Evolutionary conservation across 177 flowering plant genomes (phyloP).

Genomic region (Vitis hybrid): DNA sequence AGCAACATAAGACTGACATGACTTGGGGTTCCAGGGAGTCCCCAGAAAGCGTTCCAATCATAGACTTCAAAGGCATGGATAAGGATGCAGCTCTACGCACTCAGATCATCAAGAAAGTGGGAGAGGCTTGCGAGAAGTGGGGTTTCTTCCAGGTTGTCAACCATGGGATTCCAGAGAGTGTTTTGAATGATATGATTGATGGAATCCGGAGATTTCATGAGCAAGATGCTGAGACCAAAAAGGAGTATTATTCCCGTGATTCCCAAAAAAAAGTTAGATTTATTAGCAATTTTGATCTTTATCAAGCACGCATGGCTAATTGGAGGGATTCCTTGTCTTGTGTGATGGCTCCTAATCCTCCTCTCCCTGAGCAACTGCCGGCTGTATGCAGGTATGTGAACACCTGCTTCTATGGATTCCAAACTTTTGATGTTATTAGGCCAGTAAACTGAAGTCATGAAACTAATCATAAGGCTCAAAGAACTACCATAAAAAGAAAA

Average conservation of each 20-base stretch:
- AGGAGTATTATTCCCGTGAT: slow-evolving; percentile 13
- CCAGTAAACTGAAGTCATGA: too few relatives aligned
- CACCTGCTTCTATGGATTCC: too few relatives aligned
- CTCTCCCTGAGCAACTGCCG: too few relatives aligned
- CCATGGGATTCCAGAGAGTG: slow-evolving; percentile 13
- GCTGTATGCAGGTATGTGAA: too few relatives aligned
- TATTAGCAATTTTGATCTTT: slow-evolving; percentile 14
- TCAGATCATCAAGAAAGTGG: not conserved
- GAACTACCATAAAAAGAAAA: too few relatives aligned
- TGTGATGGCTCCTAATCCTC: not conserved
- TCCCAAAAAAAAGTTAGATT: slow-evolving; percentile 11
- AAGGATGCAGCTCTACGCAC: not conserved
- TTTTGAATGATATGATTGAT: slow-evolving; percentile 13
- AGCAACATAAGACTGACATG: not conserved
- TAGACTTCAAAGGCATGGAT: slow-evolving; percentile 15
- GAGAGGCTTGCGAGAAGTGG: slow-evolving; percentile 5
- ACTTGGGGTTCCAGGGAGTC: too few relatives aligned
- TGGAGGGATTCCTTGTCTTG: not conserved
- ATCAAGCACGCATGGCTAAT: not conserved
- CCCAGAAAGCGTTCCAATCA: slow-evolving; percentile 9
- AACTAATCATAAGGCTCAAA: too few relatives aligned
- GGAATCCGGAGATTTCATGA: slow-evolving; percentile 13
- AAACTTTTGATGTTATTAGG: not conserved
- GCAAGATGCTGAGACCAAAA: slow-evolving; percentile 13
- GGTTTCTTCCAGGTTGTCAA: slow-evolving; percentile 27